phyloP scores from a whole-genome alignment of 306 rosid genomes.

The Arachis hypogaea region DNA sequence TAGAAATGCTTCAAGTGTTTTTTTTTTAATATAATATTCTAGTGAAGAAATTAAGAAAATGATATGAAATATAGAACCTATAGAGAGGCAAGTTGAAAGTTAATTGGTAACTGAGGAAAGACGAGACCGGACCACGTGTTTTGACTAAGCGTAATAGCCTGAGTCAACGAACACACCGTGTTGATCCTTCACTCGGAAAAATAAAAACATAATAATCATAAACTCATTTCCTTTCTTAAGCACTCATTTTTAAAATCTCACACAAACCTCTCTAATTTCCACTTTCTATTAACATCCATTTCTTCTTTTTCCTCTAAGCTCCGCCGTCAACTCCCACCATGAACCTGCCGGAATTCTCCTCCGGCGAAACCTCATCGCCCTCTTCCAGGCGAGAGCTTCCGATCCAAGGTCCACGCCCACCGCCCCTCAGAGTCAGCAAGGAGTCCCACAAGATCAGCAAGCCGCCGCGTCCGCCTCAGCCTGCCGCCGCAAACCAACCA shows the following conservation, averaged over 20 bases:
- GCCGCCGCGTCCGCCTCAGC: slow-evolving; percentile 58
- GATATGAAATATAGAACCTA: too few relatives aligned
- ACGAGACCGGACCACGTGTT: not conserved
- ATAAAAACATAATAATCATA: not conserved
- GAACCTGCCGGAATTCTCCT: slow-evolving; percentile 53
- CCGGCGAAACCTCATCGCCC: slow-evolving; percentile 44
- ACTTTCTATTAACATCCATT: not conserved
- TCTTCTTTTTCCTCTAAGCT: not conserved
- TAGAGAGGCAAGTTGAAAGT: not conserved
- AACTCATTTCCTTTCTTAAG: not conserved
- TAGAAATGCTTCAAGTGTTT: too few relatives aligned
- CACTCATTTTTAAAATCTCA: too few relatives aligned
- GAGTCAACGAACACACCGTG: not conserved
- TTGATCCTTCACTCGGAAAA: not conserved
- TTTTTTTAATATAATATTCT: too few relatives aligned
- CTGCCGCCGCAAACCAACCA: slow-evolving; percentile 4
- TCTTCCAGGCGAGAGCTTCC: slow-evolving; percentile 59
- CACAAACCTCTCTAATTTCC: too few relatives aligned
- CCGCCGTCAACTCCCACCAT: slow-evolving; percentile 24
- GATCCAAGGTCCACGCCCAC: slow-evolving; percentile 81
- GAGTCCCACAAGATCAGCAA: slow-evolving; percentile 78
- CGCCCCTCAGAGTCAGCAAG: slow-evolving; percentile 74
- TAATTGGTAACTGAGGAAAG: not conserved
- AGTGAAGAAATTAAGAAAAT: too few relatives aligned
- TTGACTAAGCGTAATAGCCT: not conserved